Conservation (phyloP, 192 early-diverging fungal species). For the Linderina pennispora region DNA sequence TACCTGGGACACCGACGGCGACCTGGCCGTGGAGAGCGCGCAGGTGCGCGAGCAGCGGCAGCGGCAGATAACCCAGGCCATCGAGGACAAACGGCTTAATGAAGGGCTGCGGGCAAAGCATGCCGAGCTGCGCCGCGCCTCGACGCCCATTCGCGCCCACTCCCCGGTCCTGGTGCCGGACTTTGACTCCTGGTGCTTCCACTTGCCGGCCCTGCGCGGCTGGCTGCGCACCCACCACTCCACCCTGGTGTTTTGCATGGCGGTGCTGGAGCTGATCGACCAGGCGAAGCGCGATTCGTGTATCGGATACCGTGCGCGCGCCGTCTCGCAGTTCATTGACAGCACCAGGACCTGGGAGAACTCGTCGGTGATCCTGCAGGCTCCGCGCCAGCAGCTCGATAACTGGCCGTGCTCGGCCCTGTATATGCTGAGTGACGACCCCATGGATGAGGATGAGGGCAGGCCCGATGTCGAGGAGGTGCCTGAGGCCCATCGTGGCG, state of each 20-base stretch:
- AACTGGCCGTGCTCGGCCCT: background rate
- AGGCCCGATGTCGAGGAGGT: slow-evolving; percentile 26
- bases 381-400: background rate
- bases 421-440: background rate
- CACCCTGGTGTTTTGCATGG: background rate
- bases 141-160: background rate
- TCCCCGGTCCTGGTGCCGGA: slow-evolving; percentile 1
- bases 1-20: slow-evolving; percentile 4
- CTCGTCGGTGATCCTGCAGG: background rate
- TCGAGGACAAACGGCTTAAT: background rate
- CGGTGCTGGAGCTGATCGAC: background rate
- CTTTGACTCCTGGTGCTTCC: slow-evolving; percentile 3
- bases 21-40: background rate
- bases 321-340: background rate
- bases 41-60: background rate
- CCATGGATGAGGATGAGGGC: background rate
- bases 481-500: slow-evolving; percentile 13
- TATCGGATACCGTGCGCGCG: background rate
- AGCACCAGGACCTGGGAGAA: background rate
- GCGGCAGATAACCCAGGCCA: background rate
- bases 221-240: background rate
- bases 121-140: background rate
- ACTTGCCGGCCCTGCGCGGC: background rate
- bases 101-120: background rate
- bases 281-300: background rate